A percentile compares a stretch with the other conserved stretches of the same genome.
These are phyloP conservation scores for Entomortierella lignicola DNA, from an alignment of 192 early-diverging fungal species.

Conservation along the genomic window DNA sequence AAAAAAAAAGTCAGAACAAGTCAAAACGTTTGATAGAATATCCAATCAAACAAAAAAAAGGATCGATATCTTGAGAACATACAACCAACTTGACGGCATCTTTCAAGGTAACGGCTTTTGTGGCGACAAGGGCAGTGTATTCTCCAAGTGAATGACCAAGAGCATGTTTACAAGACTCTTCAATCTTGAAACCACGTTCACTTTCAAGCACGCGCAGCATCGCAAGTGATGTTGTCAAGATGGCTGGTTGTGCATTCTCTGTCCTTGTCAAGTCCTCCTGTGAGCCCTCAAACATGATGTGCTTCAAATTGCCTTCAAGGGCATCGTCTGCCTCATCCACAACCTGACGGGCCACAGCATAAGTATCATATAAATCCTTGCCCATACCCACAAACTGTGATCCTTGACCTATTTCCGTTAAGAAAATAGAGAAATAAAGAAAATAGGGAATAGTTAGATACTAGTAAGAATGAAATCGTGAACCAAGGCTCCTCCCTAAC, in stretches of 20 bases:
- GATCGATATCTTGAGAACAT: conserved; percentile 64
- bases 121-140: conserved; percentile 83
- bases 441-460: background rate
- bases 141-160: conserved; percentile 96
- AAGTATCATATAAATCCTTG: conserved; percentile 83
- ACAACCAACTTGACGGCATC: conserved; percentile 91
- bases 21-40: no score
- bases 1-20: no score
- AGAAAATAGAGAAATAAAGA: background rate
- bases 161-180: conserved; percentile 78
- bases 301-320: conserved; percentile 75
- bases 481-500: no score
- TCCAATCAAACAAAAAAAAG: conserved; percentile 70
- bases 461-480: no score
- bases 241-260: conserved; percentile 91
- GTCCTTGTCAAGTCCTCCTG: conserved; percentile 71
- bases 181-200: conserved; percentile 83
- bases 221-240: conserved; percentile 91
- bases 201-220: conserved; percentile 84
- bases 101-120: conserved; percentile 70
- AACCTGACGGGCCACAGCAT: conserved; percentile 76
- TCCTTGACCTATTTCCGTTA: conserved; percentile 69
- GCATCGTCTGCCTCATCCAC: conserved; percentile 93
- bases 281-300: conserved; percentile 91
- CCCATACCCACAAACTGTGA: conserved; percentile 95